Conservation (phyloP, 805 yeast species). For the Metschnikowia santaceciliae region DNA sequence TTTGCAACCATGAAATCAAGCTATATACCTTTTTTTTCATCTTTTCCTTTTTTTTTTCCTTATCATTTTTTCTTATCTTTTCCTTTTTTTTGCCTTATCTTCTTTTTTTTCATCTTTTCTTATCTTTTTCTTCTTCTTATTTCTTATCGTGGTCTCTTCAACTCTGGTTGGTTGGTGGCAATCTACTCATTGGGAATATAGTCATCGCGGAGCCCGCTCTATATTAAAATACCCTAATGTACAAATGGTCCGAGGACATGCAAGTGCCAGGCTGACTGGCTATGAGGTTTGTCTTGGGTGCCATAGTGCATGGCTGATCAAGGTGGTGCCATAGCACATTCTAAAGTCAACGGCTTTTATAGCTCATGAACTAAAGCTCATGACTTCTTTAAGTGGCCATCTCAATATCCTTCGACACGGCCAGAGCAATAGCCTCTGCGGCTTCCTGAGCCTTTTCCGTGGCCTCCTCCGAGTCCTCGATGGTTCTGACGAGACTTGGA, state of each 20-base stretch:
- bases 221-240: conserved; percentile 15
- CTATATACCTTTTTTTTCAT: conserved; percentile 1
- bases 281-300: no score
- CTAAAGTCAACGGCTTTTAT: neutral
- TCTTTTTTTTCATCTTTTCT: conserved; percentile 1
- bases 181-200: conserved; percentile 3
- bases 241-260: conserved; percentile 10
- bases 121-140: neutral
- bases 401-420: conserved; percentile 17
- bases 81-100: neutral
- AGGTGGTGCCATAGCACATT: no score
- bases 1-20: neutral
- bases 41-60: neutral
- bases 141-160: neutral
- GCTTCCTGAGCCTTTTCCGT: conserved; percentile 12
- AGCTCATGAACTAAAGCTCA: neutral
- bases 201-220: conserved; percentile 11
- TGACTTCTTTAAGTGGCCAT: conserved; percentile 13
- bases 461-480: conserved; percentile 10
- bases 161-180: no score
- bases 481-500: conserved; percentile 5
- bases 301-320: no score
- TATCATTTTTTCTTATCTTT: neutral
- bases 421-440: conserved; percentile 13
- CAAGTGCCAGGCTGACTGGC: neutral